Evolutionary conservation across 2,329 filamentous ascomycete genomes (phyloP), one percentile per base, ranked within the genome.

Genomic region (Arthrobotrys megalospora): DNA sequence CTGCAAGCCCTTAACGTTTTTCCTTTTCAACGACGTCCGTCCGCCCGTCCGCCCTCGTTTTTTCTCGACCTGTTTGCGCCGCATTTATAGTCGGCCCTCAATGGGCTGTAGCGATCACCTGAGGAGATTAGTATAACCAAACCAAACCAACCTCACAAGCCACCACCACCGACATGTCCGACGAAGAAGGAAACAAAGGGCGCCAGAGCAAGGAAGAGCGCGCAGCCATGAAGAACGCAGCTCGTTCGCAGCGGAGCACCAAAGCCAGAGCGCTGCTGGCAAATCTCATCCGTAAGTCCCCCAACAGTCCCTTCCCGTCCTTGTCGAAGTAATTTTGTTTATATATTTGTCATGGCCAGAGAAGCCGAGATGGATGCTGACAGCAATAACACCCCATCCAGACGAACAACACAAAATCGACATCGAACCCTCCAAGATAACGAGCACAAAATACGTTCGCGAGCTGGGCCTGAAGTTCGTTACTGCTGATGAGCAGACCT

Each of bases 341-440:
- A 69, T 68, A 58, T 76, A 77, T 77, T 77, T 77, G 73, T 77
- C 73, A 77, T 70, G 45, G 45, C 52, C 19, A 53, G 63, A 65
- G 19, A 41, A 60, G 55, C 55, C 55, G 62, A 73, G 52, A 72
- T 69, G 38, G 55, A 77, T 77, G 73, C 73, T 77, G 73, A 77
- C 73, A 50, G 6, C 21, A 34, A 52, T 28, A 60, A 34, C 55
- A 24, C 34, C 66, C 34, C 55, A 16, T 34, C 50, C 73, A 77
- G 73, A 71, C 60, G 73, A 77, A 60, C 73, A 77, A 77, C 73
- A 77, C 73, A 77, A 77, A 66, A 71, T 71, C 41, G 73, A 77
- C n/a, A 77, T 77, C 50, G 73, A 77, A 60, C 73, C 73, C 4
- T 67, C 73, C 48, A 77, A 77, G 43, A 77, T 77, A 32, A 77